Evolutionary conservation across 139 green algal species (phyloP).

Genomic region (Closterium sp.): DNA sequence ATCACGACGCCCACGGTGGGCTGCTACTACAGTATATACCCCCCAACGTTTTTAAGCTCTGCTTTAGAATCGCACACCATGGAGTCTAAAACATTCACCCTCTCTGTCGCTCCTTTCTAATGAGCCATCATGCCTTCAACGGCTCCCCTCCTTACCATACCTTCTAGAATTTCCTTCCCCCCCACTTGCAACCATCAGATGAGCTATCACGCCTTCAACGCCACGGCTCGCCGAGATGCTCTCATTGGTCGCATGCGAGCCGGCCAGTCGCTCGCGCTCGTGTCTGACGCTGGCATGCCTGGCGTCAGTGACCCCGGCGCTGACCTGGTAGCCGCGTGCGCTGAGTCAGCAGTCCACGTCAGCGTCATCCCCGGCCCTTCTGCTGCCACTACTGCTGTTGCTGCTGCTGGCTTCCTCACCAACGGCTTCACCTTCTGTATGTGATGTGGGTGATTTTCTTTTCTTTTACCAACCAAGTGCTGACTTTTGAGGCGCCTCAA

Average conservation of each 20-base stretch:
- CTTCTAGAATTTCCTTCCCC: too few relatives aligned
- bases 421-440: background rate
- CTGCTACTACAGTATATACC: too few relatives aligned
- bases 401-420: background rate
- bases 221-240: background rate
- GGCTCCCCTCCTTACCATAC: too few relatives aligned
- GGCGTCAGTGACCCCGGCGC: constrained; percentile 81
- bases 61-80: background rate
- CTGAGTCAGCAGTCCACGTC: background rate
- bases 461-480: too few relatives aligned
- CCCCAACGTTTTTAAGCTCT: too few relatives aligned
- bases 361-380: background rate
- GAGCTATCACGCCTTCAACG: constrained; percentile 24
- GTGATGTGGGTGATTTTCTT: too few relatives aligned
- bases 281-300: constrained; percentile 76
- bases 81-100: too few relatives aligned
- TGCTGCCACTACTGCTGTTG: background rate
- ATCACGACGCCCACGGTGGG: too few relatives aligned
- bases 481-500: too few relatives aligned
- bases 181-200: background rate
- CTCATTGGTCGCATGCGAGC: background rate
- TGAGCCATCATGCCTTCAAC: background rate
- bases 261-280: constrained; percentile 74
- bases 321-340: constrained; percentile 55
- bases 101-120: background rate